These are phyloP conservation scores for Diaporthe helianthi DNA, from an alignment of 2,329 filamentous ascomycete genomes.

Conservation along the genomic window DNA sequence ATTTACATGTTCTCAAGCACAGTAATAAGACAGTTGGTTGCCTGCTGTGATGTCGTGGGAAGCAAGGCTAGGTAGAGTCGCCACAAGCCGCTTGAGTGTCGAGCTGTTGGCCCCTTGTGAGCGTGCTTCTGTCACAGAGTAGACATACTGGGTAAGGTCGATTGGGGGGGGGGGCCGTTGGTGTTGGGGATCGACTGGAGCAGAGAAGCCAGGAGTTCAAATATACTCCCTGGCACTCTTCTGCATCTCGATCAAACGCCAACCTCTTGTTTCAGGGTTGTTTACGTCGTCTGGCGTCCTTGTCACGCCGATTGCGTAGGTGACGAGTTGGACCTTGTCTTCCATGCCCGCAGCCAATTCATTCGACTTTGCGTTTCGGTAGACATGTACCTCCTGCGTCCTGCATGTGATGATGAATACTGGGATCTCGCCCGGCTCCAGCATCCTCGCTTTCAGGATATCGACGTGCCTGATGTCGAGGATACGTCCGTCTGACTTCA, in stretches of 20 bases:
- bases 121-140: background rate
- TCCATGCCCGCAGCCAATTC: slow-evolving; percentile 97
- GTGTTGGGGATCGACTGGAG: background rate
- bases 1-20: slow-evolving; percentile 26
- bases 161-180: too few species aligned
- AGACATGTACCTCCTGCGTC: slow-evolving; percentile 97
- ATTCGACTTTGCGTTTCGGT: slow-evolving; percentile 87
- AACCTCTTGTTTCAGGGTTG: slow-evolving; percentile 95
- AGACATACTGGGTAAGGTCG: background rate
- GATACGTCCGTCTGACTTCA: slow-evolving; percentile 94
- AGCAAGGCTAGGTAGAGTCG: background rate
- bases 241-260: slow-evolving; percentile 97
- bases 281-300: slow-evolving; percentile 92
- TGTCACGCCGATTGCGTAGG: slow-evolving; percentile 96
- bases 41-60: background rate
- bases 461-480: slow-evolving; percentile 96
- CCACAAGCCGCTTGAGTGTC: background rate
- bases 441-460: slow-evolving; percentile 78
- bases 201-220: slow-evolving; percentile 40
- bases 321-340: slow-evolving; percentile 97
- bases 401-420: slow-evolving; percentile 97
- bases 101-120: background rate
- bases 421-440: slow-evolving; percentile 86
- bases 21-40: slow-evolving; percentile 14
- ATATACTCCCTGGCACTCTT: slow-evolving; percentile 93